Evolutionary conservation across 2,329 filamentous ascomycete species (phyloP).

Genomic region (Grosmannia serpens): DNA sequence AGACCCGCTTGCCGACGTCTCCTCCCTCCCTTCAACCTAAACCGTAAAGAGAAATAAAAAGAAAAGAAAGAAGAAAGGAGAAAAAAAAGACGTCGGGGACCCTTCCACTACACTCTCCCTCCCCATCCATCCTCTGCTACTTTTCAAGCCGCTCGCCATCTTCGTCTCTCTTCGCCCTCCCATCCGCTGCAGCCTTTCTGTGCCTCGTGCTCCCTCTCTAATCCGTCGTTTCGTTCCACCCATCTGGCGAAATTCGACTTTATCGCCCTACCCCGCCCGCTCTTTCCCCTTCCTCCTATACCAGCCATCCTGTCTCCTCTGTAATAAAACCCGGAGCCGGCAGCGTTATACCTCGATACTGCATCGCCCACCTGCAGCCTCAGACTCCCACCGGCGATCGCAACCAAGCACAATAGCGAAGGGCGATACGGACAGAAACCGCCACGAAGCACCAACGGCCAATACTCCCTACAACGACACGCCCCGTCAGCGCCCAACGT

Average conservation of each 20-base stretch:
- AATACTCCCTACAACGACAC: background rate
- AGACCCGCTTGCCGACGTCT: constrained; percentile 7
- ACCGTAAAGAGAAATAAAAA: constrained; percentile 1
- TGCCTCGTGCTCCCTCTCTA: background rate
- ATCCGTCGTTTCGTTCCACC: background rate
- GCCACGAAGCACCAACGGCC: background rate
- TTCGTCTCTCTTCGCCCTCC: background rate
- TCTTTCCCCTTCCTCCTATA: background rate
- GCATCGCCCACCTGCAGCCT: background rate
- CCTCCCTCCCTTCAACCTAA: constrained; percentile 5
- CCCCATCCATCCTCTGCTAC: background rate
- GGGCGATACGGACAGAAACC: background rate
- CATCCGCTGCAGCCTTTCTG: background rate
- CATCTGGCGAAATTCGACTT: background rate
- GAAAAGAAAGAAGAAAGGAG: background rate
- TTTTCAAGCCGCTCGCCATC: background rate
- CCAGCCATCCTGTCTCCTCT: background rate
- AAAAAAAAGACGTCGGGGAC: background rate
- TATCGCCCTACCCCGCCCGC: background rate
- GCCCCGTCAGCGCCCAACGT: background rate
- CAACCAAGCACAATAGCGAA: background rate
- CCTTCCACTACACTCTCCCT: background rate
- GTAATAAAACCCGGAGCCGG: background rate
- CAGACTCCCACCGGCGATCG: background rate
- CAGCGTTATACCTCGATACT: background rate